These are phyloP conservation scores for Mucor piriformis DNA, from an alignment of 371 early-diverging fungal genomes.

Conservation along the genomic window DNA sequence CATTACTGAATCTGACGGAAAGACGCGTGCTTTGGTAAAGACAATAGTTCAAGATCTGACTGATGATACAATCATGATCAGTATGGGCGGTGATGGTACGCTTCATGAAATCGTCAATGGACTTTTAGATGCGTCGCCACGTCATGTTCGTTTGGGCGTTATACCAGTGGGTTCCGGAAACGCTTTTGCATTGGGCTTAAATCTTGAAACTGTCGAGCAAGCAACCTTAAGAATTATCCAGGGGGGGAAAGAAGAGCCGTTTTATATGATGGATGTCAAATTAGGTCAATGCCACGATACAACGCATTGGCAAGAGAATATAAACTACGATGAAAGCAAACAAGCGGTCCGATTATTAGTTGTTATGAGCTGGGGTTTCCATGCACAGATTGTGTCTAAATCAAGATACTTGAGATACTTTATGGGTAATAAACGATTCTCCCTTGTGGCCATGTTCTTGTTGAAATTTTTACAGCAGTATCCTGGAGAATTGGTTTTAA, in stretches of 20 bases:
- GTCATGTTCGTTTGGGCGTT: slow-evolving; percentile 34
- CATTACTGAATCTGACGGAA: slow-evolving; percentile 9
- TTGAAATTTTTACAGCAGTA: slow-evolving; percentile 39
- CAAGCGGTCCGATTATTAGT: slow-evolving; percentile 31
- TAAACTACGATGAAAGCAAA: slow-evolving; percentile 5
- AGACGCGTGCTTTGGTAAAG: slow-evolving; percentile 15
- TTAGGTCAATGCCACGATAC: slow-evolving; percentile 22
- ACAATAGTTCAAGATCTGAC: not conserved
- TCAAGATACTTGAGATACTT: slow-evolving; percentile 37
- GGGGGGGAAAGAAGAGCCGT: slow-evolving; percentile 26
- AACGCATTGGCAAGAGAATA: slow-evolving; percentile 20
- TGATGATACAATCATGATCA: slow-evolving; percentile 23
- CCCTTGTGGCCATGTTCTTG: slow-evolving; percentile 39
- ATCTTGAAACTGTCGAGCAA: slow-evolving; percentile 29
- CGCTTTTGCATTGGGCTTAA: slow-evolving; percentile 45
- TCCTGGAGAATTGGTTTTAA: slow-evolving; percentile 34
- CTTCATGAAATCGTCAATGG: slow-evolving; percentile 53
- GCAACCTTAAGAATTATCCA: slow-evolving; percentile 39
- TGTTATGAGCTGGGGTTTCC: slow-evolving; percentile 57
- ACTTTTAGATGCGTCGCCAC: slow-evolving; percentile 24
- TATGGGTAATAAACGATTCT: slow-evolving; percentile 50
- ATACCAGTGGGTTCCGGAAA: slow-evolving; percentile 53
- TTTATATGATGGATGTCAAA: slow-evolving; percentile 35
- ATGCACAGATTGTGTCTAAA: slow-evolving; percentile 53
- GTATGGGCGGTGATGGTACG: slow-evolving; percentile 55